Evolutionary conservation across 768 basidiomycete genomes (phyloP).

Genomic region (Phlebiopsis flavidoalba): DNA sequence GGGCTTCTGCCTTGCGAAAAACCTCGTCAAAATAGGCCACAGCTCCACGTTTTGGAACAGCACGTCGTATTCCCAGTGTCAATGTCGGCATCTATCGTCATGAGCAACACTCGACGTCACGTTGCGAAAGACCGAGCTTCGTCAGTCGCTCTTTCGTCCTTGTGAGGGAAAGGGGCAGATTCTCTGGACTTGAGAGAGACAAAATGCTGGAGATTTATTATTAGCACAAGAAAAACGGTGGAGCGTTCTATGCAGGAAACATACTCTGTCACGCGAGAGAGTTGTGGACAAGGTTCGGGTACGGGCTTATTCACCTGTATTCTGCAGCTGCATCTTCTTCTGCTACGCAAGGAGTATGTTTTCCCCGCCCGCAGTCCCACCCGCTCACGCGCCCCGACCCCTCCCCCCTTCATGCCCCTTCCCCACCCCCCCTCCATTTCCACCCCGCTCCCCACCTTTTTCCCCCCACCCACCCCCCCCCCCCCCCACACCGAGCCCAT

Average conservation of each 20-base stretch:
- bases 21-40: slow-evolving; percentile 82
- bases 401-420: no score
- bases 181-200: slow-evolving; percentile 44
- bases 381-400: no score
- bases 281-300: slow-evolving; percentile 88
- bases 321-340: slow-evolving; percentile 95
- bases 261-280: slow-evolving; percentile 45
- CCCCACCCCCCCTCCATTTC: no score
- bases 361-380: no score
- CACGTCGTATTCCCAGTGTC: slow-evolving; percentile 64
- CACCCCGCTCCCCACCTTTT: no score
- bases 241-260: background rate
- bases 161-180: slow-evolving; percentile 77
- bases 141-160: slow-evolving; percentile 55
- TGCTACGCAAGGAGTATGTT: slow-evolving; percentile 79
- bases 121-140: slow-evolving; percentile 45
- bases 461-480: no score
- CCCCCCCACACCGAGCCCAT: no score
- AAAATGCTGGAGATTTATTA: slow-evolving; percentile 42
- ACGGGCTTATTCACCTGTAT: slow-evolving; percentile 98
- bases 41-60: slow-evolving; percentile 45
- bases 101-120: slow-evolving; percentile 74
- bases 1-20: slow-evolving; percentile 52
- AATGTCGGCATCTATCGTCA: slow-evolving; percentile 62
- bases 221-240: background rate